Percentiles rank a stretch among this genome's conserved stretches.
phyloP scores from a whole-genome alignment of 2,329 filamentous ascomycete genomes.

The Cladophialophora bantiana region DNA sequence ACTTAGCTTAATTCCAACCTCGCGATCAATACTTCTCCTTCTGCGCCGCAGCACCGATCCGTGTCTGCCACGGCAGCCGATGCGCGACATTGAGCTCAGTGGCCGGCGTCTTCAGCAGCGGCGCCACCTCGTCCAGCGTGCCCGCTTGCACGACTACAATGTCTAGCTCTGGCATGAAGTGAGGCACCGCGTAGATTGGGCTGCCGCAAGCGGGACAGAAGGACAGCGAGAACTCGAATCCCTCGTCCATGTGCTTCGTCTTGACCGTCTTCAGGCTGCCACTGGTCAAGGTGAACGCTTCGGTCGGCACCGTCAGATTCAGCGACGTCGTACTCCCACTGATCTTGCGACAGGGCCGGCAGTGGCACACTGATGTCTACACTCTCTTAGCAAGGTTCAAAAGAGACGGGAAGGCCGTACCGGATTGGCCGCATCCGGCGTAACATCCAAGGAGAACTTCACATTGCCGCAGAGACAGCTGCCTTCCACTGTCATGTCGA shows the following conservation, averaged over 20 bases:
- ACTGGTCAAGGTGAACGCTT: constrained; percentile 5
- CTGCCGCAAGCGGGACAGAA: constrained; percentile 26
- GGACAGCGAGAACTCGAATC: constrained; percentile 17
- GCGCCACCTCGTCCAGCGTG: constrained; percentile 19
- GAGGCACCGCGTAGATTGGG: constrained; percentile 20
- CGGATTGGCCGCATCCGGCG: no score
- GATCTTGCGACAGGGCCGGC: constrained; percentile 26
- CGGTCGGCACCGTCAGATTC: constrained; percentile 12
- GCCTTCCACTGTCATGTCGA: no score
- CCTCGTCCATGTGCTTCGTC: constrained; percentile 25
- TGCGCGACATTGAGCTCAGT: constrained; percentile 24
- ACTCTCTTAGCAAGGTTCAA: no score
- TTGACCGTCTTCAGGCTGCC: constrained; percentile 11
- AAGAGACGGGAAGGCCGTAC: no score
- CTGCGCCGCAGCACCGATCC: constrained; percentile 13
- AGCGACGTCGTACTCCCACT: constrained; percentile 15
- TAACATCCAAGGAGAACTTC: no score
- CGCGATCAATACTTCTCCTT: constrained; percentile 19
- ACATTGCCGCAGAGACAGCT: no score
- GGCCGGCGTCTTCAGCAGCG: constrained; percentile 6
- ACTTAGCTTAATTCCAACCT: no score
- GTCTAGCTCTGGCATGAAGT: neutral
- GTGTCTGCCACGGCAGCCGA: constrained; percentile 11
- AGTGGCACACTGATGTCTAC: constrained; percentile 23
- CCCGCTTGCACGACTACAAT: constrained; percentile 20